phyloP scores from a whole-genome alignment of 1,139 yeast species.

The Lodderomyces oxycetoniae region DNA sequence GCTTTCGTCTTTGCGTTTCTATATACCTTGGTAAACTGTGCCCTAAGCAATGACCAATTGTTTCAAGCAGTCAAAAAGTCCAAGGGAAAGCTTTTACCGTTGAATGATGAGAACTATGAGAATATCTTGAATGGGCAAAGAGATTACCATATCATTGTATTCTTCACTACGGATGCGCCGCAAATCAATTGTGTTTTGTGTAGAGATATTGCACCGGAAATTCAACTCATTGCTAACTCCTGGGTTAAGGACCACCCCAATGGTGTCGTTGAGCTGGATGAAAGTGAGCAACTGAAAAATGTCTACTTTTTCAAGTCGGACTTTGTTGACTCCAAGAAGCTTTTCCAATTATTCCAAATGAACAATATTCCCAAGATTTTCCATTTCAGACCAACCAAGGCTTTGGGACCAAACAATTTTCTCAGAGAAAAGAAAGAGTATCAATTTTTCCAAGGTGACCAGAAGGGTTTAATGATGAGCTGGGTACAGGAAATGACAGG shows the following conservation, averaged over 20 bases:
- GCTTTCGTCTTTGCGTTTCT: neutral
- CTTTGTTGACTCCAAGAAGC: slow-evolving; percentile 50
- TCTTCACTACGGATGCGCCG: slow-evolving; percentile 70
- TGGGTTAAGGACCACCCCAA: slow-evolving; percentile 49
- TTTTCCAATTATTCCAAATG: slow-evolving; percentile 54
- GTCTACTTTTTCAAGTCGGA: slow-evolving; percentile 75
- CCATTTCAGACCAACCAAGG: slow-evolving; percentile 56
- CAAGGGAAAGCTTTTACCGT: slow-evolving; percentile 22
- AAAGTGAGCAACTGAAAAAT: slow-evolving; percentile 25
- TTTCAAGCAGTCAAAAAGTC: slow-evolving; percentile 17
- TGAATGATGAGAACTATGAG: slow-evolving; percentile 62
- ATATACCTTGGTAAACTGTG: slow-evolving; percentile 23
- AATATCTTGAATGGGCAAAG: slow-evolving; percentile 61
- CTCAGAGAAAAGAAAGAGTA: slow-evolving; percentile 38
- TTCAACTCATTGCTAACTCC: slow-evolving; percentile 48
- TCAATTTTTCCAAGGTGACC: slow-evolving; percentile 53
- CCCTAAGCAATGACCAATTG: slow-evolving; percentile 27
- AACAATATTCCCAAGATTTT: slow-evolving; percentile 77
- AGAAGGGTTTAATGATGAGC: slow-evolving; percentile 35
- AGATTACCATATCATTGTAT: slow-evolving; percentile 60
- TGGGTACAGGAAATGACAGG: slow-evolving; percentile 42
- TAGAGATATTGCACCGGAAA: slow-evolving; percentile 64
- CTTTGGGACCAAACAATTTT: slow-evolving; percentile 24
- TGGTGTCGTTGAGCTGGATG: slow-evolving; percentile 28
- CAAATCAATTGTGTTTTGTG: slow-evolving; percentile 79